These are phyloP conservation scores for Coniferiporia sulphurascens DNA, from an alignment of 1,284 basidiomycete species.

Conservation along the genomic window DNA sequence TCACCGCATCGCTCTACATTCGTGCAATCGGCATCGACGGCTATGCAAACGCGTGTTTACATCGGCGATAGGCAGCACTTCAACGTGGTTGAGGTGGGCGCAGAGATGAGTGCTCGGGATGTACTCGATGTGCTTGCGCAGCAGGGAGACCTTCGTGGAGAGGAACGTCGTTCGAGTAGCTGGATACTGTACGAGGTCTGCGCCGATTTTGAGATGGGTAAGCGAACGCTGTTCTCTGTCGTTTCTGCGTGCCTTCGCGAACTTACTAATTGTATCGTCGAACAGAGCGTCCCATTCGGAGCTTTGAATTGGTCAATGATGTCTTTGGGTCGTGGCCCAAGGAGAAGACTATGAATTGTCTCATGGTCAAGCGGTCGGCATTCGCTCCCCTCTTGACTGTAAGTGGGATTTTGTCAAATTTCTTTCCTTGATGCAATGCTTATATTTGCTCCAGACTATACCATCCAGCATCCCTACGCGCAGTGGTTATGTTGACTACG, in stretches of 20 bases:
- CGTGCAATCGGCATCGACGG: constrained; percentile 22
- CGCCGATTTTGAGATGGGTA: constrained; percentile 83
- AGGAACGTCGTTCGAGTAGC: constrained; percentile 45
- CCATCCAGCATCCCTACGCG: constrained; percentile 66
- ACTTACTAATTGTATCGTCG: constrained; percentile 6
- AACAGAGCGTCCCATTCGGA: constrained; percentile 79
- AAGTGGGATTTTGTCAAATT: constrained; percentile 27
- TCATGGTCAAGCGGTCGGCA: constrained; percentile 70
- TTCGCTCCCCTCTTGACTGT: constrained; percentile 58
- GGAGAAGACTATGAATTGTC: constrained; percentile 68
- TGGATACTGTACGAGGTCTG: constrained; percentile 81
- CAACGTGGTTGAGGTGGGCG: constrained; percentile 59
- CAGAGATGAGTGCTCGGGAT: constrained; percentile 59
- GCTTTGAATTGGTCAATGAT: constrained; percentile 72
- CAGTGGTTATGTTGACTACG: constrained; percentile 78
- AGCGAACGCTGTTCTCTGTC: constrained; percentile 23
- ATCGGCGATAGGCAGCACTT: constrained; percentile 71
- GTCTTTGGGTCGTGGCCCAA: constrained; percentile 82
- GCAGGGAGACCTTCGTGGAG: constrained; percentile 54
- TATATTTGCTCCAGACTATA: constrained; percentile 44
- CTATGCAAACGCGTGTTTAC: constrained; percentile 62
- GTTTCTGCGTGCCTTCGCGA: constrained; percentile 3
- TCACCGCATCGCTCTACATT: constrained; percentile 19
- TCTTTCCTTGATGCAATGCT: not conserved
- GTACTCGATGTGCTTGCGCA: constrained; percentile 57